Evolutionary conservation across 2,329 filamentous ascomycete species (phyloP).

Genomic region (Diaporthe citri): DNA sequence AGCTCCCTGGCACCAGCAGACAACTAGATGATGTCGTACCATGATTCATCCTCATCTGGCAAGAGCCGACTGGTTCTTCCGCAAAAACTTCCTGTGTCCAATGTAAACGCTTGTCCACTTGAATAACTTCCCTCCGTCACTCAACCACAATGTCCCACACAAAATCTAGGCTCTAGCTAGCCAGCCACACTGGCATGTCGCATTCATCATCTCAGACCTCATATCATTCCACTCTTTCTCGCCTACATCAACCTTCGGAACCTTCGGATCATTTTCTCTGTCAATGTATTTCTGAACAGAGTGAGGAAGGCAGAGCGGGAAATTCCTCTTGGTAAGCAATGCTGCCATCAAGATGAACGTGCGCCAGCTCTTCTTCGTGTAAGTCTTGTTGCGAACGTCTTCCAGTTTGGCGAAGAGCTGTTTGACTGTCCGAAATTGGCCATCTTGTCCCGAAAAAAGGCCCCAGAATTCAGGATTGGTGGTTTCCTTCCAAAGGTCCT

Average conservation of each 20-base stretch:
- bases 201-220: neutral
- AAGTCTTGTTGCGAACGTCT: neutral
- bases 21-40: fast-evolving
- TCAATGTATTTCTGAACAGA: neutral
- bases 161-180: fast-evolving
- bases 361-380: neutral
- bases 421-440: fast-evolving
- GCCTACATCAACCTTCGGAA: fast-evolving
- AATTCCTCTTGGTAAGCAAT: neutral
- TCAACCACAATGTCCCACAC: no score
- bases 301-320: neutral
- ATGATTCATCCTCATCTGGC: no score
- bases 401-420: fast-evolving
- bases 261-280: no score
- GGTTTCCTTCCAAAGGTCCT: neutral
- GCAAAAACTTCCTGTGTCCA: no score
- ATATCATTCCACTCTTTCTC: neutral
- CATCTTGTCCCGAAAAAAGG: neutral
- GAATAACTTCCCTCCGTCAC: no score
- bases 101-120: fast-evolving
- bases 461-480: neutral
- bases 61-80: no score
- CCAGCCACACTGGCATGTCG: no score
- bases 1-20: no score
- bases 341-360: neutral